Evolutionary conservation across 2,329 filamentous ascomycete species (phyloP), one percentile per base, ranked within the genome.

Genomic region (Diaporthe amygdali): DNA sequence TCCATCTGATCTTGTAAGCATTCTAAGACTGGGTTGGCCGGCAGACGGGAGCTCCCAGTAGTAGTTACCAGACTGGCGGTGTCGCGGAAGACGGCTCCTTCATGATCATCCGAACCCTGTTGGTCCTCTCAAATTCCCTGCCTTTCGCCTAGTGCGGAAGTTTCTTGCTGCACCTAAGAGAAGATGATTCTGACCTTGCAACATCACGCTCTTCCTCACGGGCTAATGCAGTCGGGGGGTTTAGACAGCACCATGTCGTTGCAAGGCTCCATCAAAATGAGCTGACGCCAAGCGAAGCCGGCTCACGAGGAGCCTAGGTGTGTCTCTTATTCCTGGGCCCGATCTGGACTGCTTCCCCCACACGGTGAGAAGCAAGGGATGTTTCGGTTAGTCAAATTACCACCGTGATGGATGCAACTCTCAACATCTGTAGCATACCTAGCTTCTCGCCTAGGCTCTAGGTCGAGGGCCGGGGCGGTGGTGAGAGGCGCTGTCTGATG

Each of bases 31-130:
- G 30, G 46, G 46, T 52, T 27, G 55, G n/a, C 17, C 71, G 52
- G 71, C 59, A 72, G 8, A 54, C 71, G 71, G 71, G 67, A 72
- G 54, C 67, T 61, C 68, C 71, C 71, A 67, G 39, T 49, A 47
- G 32, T 34, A 59, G 51, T 47, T 70, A 54, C 67, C 70, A 55
- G 15, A 20, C 68, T 72, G 71, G 63, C 71, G 69, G 63, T 55
- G 63, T 71, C 63, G 69, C 44, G 15, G 49, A 54, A 67, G 51
- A 44, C 68, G 37, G 51, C 51, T 41, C 32, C 27, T 47, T 46
- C 66, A 56, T 44, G 32, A 32, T 32, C 59, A 68, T 49, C 34
- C 44, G 66, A 56, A 56, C 63, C 64, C 52, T 69, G 54, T 41
- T 51, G 34, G 55, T 46, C 55, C 37, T 46, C 25, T 44, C 44